These are phyloP conservation scores for Backusella australiensis DNA, from an alignment of 192 early-diverging fungal genomes.

Conservation along the genomic window DNA sequence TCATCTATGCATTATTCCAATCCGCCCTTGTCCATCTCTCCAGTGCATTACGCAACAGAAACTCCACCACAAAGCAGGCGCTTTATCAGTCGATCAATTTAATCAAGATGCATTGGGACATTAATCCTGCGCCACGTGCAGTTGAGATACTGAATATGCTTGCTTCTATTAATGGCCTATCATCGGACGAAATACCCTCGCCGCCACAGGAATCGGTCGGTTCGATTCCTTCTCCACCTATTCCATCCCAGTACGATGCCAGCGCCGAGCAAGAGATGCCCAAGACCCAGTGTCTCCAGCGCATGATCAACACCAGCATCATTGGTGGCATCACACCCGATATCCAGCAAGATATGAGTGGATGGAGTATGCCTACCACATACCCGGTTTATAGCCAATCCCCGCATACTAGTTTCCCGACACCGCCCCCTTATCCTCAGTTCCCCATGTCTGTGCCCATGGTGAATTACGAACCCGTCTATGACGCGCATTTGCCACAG, in stretches of 20 bases:
- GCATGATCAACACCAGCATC: slow-evolving; percentile 20
- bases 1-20: slow-evolving; percentile 17
- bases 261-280: background rate
- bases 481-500: background rate
- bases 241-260: background rate
- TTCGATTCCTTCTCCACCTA: background rate
- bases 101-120: background rate
- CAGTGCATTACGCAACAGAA: background rate
- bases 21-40: slow-evolving; percentile 16
- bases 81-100: slow-evolving; percentile 10
- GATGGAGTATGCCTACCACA: background rate
- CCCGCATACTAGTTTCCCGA: background rate
- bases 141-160: slow-evolving; percentile 15
- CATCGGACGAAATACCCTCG: background rate
- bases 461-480: background rate
- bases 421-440: background rate
- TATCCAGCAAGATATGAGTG: background rate
- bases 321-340: slow-evolving; percentile 23
- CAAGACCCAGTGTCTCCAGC: slow-evolving; percentile 3
- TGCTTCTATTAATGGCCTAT: background rate
- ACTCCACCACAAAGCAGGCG: background rate
- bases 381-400: background rate
- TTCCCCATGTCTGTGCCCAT: background rate
- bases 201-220: background rate
- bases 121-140: slow-evolving; percentile 6